Percentiles rank a stretch among this genome's conserved stretches.
Conservation (phyloP, 208 protist genomes). For the Acanthamoeba divionensis region DNA sequence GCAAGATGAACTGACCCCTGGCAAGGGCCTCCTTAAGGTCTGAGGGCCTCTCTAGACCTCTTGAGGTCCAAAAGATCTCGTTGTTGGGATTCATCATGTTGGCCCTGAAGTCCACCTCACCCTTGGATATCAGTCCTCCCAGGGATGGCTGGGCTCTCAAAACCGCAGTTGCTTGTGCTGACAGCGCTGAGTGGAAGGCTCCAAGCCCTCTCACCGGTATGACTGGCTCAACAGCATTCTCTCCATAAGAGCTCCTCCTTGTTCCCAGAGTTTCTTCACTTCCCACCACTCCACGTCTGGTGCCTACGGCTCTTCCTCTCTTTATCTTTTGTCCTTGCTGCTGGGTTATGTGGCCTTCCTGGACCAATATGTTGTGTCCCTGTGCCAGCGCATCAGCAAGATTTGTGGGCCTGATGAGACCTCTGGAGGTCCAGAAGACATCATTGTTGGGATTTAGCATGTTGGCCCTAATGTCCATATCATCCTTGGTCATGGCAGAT, state of each 20-base stretch:
- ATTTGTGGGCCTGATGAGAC: background rate
- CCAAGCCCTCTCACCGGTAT: too few species aligned
- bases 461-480: conserved; percentile 11
- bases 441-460: conserved; percentile 25
- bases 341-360: conserved; percentile 9
- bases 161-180: too few species aligned
- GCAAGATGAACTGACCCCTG: background rate
- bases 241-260: too few species aligned
- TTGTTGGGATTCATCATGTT: conserved; percentile 47
- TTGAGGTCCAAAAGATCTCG: conserved; percentile 11
- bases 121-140: background rate
- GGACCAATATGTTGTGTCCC: background rate
- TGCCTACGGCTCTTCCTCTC: too few species aligned
- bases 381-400: conserved; percentile 13
- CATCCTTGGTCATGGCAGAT: conserved; percentile 16
- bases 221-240: too few species aligned
- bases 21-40: background rate
- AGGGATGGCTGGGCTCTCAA: background rate
- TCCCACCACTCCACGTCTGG: too few species aligned
- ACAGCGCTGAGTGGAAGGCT: too few species aligned
- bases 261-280: too few species aligned
- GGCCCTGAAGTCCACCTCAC: conserved; percentile 1
- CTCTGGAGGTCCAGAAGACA: conserved; percentile 18
- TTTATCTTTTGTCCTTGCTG: background rate
- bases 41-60: background rate